Evolutionary conservation across 768 basidiomycete species (phyloP), one percentile per base, ranked within the genome.

Genomic region (Leccinum variicolor): DNA sequence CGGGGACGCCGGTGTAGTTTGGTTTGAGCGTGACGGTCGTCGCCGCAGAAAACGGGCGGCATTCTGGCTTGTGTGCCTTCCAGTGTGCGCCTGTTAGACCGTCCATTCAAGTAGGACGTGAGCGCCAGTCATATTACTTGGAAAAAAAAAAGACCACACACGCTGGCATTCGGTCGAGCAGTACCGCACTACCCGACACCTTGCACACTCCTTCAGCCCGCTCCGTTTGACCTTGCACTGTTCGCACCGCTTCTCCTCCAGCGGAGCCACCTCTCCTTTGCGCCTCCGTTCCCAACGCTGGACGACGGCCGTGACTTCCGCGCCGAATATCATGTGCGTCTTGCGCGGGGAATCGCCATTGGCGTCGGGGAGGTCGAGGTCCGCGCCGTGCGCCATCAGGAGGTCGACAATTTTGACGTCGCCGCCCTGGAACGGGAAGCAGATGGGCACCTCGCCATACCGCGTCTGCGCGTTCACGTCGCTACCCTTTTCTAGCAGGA

Each of bases 151-250:
- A 21, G 31, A 49, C 17, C 19, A 70, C 81, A 4, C 62, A 82
- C 84, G 70, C 68, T 85, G 85, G 59, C 85, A 84, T 31, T 77
- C 77, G 1, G 69, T 61, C 6, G 82, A 83, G 55, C 84, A 86
- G 59, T 86, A 86, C 23, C 78, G 68, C 5, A 72, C 74, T 1
- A 79, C 64, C 15, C 73, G 74, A 50, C 84, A 85, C 28, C 71
- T 69, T 3, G 68, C 59, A 53, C 84, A 84, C 51, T 69, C 70
- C 63, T 73, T 80, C 56, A 84, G 56, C 17, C 69, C 58, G n/a
- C 36, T 66, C 15, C 60, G 68, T 45, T 65, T 64, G 25, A 62
- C 61, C 52, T 62, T 66, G 55, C 78, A 80, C 4, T 58, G 52
- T 19, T 76, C 79, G 57, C 84, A 86, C 36, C 59, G 65, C 62